Conservation (phyloP, 2,329 filamentous ascomycete species). For the Ophiostoma montium region DNA sequence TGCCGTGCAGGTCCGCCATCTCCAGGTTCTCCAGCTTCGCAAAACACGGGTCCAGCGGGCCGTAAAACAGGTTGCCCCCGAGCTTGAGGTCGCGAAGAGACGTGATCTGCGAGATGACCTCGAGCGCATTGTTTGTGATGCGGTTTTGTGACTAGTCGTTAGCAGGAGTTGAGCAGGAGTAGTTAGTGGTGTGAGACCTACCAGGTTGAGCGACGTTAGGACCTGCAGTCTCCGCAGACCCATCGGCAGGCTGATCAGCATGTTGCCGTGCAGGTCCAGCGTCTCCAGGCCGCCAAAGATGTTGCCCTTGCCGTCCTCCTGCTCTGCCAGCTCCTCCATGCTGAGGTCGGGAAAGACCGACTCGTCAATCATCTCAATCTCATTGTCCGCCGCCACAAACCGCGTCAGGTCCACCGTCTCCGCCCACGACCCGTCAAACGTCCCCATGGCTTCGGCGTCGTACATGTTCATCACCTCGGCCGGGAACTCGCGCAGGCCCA, state of each 20-base stretch:
- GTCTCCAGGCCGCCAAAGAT: constrained; percentile 73
- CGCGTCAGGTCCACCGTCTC: constrained; percentile 79
- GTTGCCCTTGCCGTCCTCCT: constrained; percentile 53
- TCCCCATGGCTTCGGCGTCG: constrained; percentile 54
- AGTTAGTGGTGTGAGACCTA: constrained; percentile 26
- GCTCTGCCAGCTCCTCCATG: constrained; percentile 41
- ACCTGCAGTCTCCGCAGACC: constrained; percentile 60
- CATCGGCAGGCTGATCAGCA: constrained; percentile 55
- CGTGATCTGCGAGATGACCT: constrained; percentile 58
- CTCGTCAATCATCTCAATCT: constrained; percentile 61
- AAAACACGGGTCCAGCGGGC: constrained; percentile 50
- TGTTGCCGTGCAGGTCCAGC: constrained; percentile 77
- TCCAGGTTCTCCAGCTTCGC: constrained; percentile 56
- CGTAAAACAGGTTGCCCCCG: constrained; percentile 60
- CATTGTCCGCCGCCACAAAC: constrained; percentile 81
- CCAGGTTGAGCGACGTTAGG: constrained; percentile 71
- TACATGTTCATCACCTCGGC: constrained; percentile 83
- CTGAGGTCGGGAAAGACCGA: constrained; percentile 63
- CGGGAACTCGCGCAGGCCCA: constrained; percentile 68
- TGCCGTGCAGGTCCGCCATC: constrained; percentile 66
- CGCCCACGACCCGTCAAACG: constrained; percentile 61
- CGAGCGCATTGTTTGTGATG: constrained; percentile 56
- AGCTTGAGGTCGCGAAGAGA: constrained; percentile 69
- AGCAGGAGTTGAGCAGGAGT: no score
- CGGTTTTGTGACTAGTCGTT: constrained; percentile 60